Evolutionary conservation across 2,329 filamentous ascomycete species (phyloP), one percentile per base, ranked within the genome.

Genomic region (Hypomyces rosellus): DNA sequence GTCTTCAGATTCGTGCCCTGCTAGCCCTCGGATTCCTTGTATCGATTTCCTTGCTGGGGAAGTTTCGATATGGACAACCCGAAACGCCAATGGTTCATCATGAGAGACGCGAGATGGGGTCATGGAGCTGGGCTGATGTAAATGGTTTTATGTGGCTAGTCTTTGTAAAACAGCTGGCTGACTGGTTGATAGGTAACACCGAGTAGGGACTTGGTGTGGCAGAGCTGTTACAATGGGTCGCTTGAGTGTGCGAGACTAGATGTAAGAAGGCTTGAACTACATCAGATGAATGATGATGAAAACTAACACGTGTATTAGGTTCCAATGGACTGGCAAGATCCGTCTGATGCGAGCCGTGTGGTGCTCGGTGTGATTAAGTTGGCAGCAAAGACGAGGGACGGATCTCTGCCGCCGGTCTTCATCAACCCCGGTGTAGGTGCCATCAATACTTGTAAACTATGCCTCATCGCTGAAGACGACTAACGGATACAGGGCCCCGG

Each of bases 401-500:
- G 59, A 18, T 52, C 54, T 14, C 56, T 63, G 20, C 54, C 64
- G 22, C 65, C 66, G 5, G 60, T 69, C 8, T 67, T 69, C 45
- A 57, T 66, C 13, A 69, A 68, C 47, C 67, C 66, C 1, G 67
- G 65, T 42, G 66, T 68, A 55, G 41, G 65, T 51, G 4, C 20
- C 20, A 20, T 20, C 5, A 20, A 3, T 20, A 5, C 20, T 20
- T 20, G 20, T 14, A 1, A 1, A 16, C 4, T 36, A 33, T 16
- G 12, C 41, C 11, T n/a, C 18, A n/a, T n/a, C n/a, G 20, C 20
- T 5, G 20, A 20, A 20, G 20, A 20, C 5, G 25, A 7, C 42
- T 49, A 20, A 49, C 14, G 38, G 16, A 15, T 2, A 1, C n/a
- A 71, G 69, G 74, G 76, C 0, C 76, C 76, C 8, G 76, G 76